These are phyloP conservation scores for Termitomyces sp. DNA, from an alignment of 768 basidiomycete species.

Conservation along the genomic window DNA sequence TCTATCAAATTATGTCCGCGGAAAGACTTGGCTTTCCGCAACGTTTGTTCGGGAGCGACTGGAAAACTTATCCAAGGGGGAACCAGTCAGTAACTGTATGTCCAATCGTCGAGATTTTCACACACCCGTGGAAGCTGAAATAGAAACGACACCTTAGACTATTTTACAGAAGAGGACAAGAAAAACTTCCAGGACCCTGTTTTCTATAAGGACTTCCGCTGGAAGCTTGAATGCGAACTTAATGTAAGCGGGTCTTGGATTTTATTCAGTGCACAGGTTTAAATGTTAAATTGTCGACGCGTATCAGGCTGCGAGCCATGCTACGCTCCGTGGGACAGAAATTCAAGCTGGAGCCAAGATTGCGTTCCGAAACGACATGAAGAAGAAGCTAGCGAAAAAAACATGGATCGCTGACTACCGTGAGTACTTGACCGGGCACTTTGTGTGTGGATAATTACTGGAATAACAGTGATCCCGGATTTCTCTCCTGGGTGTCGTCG, in stretches of 20 bases:
- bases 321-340: conserved; percentile 33
- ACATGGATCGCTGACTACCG: conserved; percentile 56
- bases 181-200: conserved; percentile 40
- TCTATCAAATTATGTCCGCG: conserved; percentile 50
- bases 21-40: conserved; percentile 52
- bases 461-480: conserved; percentile 44
- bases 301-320: conserved; percentile 28
- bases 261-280: background rate
- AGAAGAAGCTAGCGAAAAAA: conserved; percentile 44
- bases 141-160: conserved; percentile 23
- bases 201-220: conserved; percentile 44
- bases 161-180: conserved; percentile 47
- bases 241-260: conserved; percentile 31
- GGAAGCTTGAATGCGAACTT: conserved; percentile 39
- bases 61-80: conserved; percentile 30
- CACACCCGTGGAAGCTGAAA: background rate
- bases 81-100: conserved; percentile 39
- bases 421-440: conserved; percentile 17
- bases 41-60: conserved; percentile 38
- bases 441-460: background rate
- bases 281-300: too few relatives aligned
- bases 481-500: conserved; percentile 57
- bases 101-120: background rate
- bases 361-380: conserved; percentile 40
- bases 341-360: conserved; percentile 29